phyloP scores from a whole-genome alignment of 2,329 filamentous ascomycete species.

The Pezicula neosporulosa region DNA sequence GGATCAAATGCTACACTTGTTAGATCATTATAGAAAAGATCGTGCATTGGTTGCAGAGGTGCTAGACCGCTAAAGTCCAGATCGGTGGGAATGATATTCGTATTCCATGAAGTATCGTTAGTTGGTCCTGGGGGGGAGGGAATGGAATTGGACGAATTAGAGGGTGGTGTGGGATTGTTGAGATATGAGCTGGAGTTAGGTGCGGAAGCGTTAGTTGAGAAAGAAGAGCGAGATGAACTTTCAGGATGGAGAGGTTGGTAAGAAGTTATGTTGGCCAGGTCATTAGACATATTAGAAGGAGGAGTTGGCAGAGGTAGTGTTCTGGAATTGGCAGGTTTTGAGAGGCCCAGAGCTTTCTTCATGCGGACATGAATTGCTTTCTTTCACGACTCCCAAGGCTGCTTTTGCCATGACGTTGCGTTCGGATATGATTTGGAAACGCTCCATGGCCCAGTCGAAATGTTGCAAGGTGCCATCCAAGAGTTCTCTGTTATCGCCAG shows the following conservation, averaged over 20 bases:
- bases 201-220: background rate
- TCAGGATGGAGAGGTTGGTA: background rate
- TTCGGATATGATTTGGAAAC: constrained; percentile 52
- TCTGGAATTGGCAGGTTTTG: background rate
- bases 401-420: constrained; percentile 51
- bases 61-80: constrained; percentile 49
- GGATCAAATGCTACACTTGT: constrained; percentile 26
- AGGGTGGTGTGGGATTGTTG: background rate
- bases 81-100: constrained; percentile 28
- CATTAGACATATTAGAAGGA: constrained; percentile 1
- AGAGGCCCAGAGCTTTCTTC: constrained; percentile 41
- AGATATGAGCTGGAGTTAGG: background rate
- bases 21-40: constrained; percentile 55
- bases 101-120: constrained; percentile 14
- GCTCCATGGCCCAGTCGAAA: constrained; percentile 56
- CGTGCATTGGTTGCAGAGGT: constrained; percentile 53
- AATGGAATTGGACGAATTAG: constrained; percentile 2
- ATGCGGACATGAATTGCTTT: constrained; percentile 52
- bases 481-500: constrained; percentile 48
- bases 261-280: background rate
- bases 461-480: constrained; percentile 47
- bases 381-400: constrained; percentile 51
- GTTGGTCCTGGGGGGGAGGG: constrained; percentile 2
- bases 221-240: constrained; percentile 1
- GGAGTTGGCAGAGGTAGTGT: background rate